These are phyloP conservation scores for Fusarium sororula DNA, from an alignment of 2,329 filamentous ascomycete genomes.

Conservation along the genomic window DNA sequence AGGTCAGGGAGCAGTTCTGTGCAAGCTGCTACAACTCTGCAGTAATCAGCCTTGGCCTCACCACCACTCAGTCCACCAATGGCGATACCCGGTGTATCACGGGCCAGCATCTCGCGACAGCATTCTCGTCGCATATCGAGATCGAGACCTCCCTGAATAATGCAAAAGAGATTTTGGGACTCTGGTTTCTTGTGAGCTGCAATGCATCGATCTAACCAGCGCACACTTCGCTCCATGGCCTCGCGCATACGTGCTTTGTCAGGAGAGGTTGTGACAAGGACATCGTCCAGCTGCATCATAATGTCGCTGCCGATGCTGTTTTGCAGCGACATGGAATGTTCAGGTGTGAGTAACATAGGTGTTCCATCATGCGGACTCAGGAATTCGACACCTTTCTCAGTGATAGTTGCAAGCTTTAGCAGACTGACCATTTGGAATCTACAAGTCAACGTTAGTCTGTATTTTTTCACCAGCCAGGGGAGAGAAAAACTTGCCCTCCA, in stretches of 20 bases:
- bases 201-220: slow-evolving; percentile 97
- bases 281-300: slow-evolving; percentile 99
- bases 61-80: slow-evolving; percentile 95
- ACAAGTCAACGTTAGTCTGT: slow-evolving; percentile 11
- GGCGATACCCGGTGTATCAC: slow-evolving; percentile 94
- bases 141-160: slow-evolving; percentile 95
- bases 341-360: slow-evolving; percentile 96
- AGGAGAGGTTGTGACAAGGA: slow-evolving; percentile 94
- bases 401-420: slow-evolving; percentile 90
- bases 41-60: slow-evolving; percentile 93
- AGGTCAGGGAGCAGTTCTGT: slow-evolving; percentile 84
- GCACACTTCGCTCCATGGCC: slow-evolving; percentile 92
- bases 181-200: slow-evolving; percentile 85
- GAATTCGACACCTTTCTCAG: slow-evolving; percentile 94
- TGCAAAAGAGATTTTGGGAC: slow-evolving; percentile 94
- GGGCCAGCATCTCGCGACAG: slow-evolving; percentile 84
- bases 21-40: slow-evolving; percentile 87
- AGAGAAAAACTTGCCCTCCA: slow-evolving; percentile 63
- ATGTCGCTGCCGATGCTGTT: slow-evolving; percentile 99
- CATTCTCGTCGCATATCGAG: slow-evolving; percentile 86
- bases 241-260: slow-evolving; percentile 88
- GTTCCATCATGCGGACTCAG: slow-evolving; percentile 94
- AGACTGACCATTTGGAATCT: slow-evolving; percentile 99
- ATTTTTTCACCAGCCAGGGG: too few species aligned
- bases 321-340: slow-evolving; percentile 95